Evolutionary conservation across 2,329 filamentous ascomycete genomes (phyloP), one percentile per base, ranked within the genome.

Genomic region (Talaromyces sp.): DNA sequence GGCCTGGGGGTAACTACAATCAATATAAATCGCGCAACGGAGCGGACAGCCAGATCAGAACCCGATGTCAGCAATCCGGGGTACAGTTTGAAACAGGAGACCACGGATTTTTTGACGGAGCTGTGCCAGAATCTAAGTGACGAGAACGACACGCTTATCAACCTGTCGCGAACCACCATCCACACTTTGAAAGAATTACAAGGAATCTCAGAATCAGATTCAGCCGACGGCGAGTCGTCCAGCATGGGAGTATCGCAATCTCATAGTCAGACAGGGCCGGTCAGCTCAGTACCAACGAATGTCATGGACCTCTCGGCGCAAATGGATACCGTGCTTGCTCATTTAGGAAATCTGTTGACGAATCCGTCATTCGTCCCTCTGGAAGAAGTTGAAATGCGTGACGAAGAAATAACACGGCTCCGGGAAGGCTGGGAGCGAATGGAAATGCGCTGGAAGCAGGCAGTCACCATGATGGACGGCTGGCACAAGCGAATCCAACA

Each of bases 291-390:
- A 24, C 82, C 84, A n/a, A 81, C 81, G 1, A 83, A 83, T 17
- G 86, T 91, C 67, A 89, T 93, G 51, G 83, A 80, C 6, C 75
- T 98, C 63, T 86, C 89, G 0, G 71, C 77, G 9, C 89, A 96
- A 64, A 85, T 97, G 76, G 88, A 93, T 58, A 80, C 80, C 7
- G 87, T 96, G 10, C 81, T 98, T 62, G 86, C 89, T 35, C 91
- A 96, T 70, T 83, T 99, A 64, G 85, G 89, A 65, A 89, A 84
- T 2, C 85, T 99, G 41, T 81, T 99, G 51, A 97, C 92, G 9
- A 98, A 98, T 70, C 95, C 95, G 1, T 96, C 93, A 2, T 99
- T 98, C 72, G 95, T 97, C 14, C 90, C 93, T 0, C 86, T 98
- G 24, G 95, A 98, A 68, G 95, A 98, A 73, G 91, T 99, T 2